Percentiles rank a stretch among this genome's conserved stretches.
phyloP scores from a whole-genome alignment of 2,329 filamentous ascomycete species.

The Pleomassaria siparia region DNA sequence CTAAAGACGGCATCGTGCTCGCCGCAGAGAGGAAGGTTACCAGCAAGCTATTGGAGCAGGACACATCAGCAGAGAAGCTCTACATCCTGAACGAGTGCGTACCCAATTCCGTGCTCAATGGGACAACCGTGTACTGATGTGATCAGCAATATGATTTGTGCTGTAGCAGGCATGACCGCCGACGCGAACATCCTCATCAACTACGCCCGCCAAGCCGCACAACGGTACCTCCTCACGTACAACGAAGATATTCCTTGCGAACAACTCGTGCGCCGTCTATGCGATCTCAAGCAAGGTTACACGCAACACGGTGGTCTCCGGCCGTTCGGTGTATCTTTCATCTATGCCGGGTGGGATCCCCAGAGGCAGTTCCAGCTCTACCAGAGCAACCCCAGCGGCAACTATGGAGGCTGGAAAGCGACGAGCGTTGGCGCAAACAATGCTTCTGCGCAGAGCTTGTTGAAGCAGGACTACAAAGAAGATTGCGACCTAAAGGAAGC shows the following conservation, averaged over 20 bases:
- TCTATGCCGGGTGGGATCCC: constrained; percentile 97
- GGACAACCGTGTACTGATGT: neutral
- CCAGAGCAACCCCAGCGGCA: constrained; percentile 97
- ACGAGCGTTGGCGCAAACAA: constrained; percentile 98
- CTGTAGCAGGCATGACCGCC: constrained; percentile 97
- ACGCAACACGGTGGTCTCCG: constrained; percentile 98
- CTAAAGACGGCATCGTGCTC: constrained; percentile 96
- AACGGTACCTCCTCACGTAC: constrained; percentile 97
- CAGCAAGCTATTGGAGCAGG: constrained; percentile 97
- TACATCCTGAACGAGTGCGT: constrained; percentile 97
- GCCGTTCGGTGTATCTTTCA: constrained; percentile 98
- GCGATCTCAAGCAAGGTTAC: constrained; percentile 98
- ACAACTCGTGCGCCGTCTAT: constrained; percentile 93
- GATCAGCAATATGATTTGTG: constrained; percentile 97
- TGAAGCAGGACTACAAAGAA: constrained; percentile 99
- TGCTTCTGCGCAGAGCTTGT: constrained; percentile 89
- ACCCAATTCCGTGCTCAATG: neutral
- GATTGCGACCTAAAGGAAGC: constrained; percentile 95
- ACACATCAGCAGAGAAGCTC: constrained; percentile 99
- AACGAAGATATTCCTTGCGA: constrained; percentile 99
- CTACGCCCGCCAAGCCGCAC: constrained; percentile 94
- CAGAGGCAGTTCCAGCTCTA: constrained; percentile 98
- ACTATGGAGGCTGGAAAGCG: constrained; percentile 99
- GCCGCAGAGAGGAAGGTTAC: constrained; percentile 98
- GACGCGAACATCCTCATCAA: constrained; percentile 99